Base-by-base conservation (phyloP, 2,329 filamentous ascomycete species). In the Curvularia sp. region DNA sequence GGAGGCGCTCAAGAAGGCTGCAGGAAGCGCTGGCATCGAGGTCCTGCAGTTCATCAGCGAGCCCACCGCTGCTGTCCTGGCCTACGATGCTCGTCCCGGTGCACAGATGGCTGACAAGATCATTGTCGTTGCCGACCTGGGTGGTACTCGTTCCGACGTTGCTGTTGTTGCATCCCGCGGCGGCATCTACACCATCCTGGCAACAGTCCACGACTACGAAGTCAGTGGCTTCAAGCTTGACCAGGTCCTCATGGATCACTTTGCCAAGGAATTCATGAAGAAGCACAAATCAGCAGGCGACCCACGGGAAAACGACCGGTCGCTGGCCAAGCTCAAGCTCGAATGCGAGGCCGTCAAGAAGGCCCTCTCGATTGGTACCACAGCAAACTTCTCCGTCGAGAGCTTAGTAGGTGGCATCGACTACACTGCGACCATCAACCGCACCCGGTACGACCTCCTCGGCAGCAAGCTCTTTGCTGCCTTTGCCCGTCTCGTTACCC, bases 211-310 rank as follows among this genome's bases (percentile, higher is more conserved):
- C 82, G 95, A 99, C 83, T 97, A 96, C 80, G 93, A 98, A 75
- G 91, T 94, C 68, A 89, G 91, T 56, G 95, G 95, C 73, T 85
- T 87, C 35, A 88, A 93, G 66, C 85, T 99, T 57, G 95, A 99
- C 82, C 86, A 95, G 77, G 90, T 94, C 49, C 85, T 99, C 58
- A 91, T 97, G 77, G 94, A 99, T 77, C 89, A 97, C 84, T 97
- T 98, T 70, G 91, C 94, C 70, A 99, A 99, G 85, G 95, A 99
- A 80, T 99, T 99, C 82, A 86, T 95, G 75, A 98, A 99, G 87
- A 97, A 96, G 85, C 87, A 98, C 86, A 89, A 89, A 82, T 87
- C 87, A 2, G 75, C 63, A 1, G 71, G 67, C 57, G 95, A 98
- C 78, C 95, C 95, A 22, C 87, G 93, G 68, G 85, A 89, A 74